A percentile compares a stretch with the other conserved stretches of the same genome.
Evolutionary conservation across 2,329 filamentous ascomycete species (phyloP).

Genomic region (Ceratocystis albifundus): DNA sequence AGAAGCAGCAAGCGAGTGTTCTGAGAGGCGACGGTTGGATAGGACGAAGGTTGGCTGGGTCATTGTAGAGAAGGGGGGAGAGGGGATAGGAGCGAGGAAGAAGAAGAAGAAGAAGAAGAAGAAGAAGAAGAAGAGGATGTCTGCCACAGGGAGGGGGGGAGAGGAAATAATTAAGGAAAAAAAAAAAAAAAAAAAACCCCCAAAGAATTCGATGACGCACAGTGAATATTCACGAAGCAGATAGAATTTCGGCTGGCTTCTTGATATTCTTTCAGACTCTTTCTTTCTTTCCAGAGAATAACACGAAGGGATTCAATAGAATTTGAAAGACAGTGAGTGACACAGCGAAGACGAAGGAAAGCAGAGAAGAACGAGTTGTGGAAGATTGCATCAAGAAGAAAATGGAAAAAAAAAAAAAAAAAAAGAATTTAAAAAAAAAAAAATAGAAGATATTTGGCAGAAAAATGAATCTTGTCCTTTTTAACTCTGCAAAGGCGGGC

Average conservation of each 20-base stretch:
- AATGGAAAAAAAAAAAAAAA: not conserved
- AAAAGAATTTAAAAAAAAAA: not conserved
- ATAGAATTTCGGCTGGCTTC: not conserved
- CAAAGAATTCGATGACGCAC: not conserved
- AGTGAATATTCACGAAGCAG: not conserved
- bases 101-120: not conserved
- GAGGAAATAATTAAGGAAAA: not conserved
- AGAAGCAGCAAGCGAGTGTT: not conserved
- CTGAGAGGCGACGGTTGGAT: conserved; percentile 4
- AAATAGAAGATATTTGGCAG: not conserved
- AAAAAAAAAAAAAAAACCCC: not conserved
- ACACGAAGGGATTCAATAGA: not conserved
- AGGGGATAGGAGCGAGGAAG: not conserved
- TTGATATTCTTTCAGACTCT: not conserved
- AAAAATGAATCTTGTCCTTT: too few relatives aligned
- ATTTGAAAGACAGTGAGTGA: not conserved
- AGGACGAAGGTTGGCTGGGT: conserved; percentile 9
- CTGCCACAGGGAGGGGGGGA: too few relatives aligned
- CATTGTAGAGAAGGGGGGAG: not conserved
- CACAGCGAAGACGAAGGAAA: not conserved
- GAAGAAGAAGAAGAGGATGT: not conserved
- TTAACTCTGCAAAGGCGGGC: too few relatives aligned
- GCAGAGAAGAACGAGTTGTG: not conserved
- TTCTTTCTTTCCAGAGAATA: too few relatives aligned
- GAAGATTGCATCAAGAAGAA: not conserved